Base-by-base conservation (phyloP, 2,329 filamentous ascomycete genomes). In the Trichoderma gracile region DNA sequence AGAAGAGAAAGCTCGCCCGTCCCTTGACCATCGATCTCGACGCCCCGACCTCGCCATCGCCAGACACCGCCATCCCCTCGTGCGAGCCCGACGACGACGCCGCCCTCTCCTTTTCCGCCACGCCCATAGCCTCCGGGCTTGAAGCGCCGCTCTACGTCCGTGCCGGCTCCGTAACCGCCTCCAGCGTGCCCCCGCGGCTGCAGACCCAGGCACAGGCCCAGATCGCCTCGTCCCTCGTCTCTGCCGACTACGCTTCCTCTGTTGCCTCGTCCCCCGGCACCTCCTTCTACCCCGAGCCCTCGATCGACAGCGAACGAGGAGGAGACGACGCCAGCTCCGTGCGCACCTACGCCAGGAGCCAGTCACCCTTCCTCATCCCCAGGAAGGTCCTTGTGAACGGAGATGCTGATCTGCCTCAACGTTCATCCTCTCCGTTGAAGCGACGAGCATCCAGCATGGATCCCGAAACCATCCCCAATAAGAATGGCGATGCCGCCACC, bases 1-100 rank as follows among this genome's bases (percentile, higher is more conserved):
- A 89, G 86, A 89, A 89, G 86, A 83, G 86, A 82, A 89, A 86
- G 84, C 84, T 89, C 73, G 80, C 78, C 73, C 82, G 80, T 71
- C 79, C 77, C 73, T 75, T 77, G 68, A 75, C 77, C 70, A 74
- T 76, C 73, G 79, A 82, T 74, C 73, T 76, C 67, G 75, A 76
- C 70, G 74, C 71, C 59, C 68, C 73, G 67, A 73, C 69, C 68
- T 74, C 75, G 65, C 70, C 73, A n/a, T 77, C 75, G 50, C 76
- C 79, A 66, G 82, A 85, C 69, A 78, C 76, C 65, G 78, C 81
- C 68, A 74, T 84, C 64, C 80, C 78, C 71, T 86, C 84, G 67
- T 84, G 81, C 73, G 83, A 85, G 74, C 73, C 77, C 73, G 76
- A 80, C 76, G 78, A 80, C 76, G 77, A 83, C 70, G 78, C 77